Evolutionary conservation across 768 basidiomycete species (phyloP).

Genomic region (Baorangia bicolor): DNA sequence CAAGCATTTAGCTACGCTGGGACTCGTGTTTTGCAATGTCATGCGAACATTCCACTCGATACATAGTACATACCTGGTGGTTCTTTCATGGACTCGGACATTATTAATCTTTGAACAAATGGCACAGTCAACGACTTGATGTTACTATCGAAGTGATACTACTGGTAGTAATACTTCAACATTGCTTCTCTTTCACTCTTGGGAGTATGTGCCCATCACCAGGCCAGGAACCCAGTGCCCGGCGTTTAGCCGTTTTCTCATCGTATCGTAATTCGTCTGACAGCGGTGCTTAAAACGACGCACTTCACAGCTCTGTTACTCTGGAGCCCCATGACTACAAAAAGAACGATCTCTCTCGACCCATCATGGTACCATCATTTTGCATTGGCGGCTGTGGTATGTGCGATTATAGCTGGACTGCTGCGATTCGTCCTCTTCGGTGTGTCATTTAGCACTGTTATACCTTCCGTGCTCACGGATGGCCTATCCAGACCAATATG

Average conservation of each 20-base stretch:
- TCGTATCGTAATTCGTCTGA: neutral
- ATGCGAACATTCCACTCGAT: neutral
- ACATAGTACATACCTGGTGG: neutral
- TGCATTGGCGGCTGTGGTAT: slow-evolving; percentile 36
- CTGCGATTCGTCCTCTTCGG: slow-evolving; percentile 45
- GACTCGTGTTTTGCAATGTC: neutral
- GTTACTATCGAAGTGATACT: neutral
- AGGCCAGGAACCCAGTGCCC: neutral
- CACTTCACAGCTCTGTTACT: neutral
- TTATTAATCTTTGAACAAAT: neutral
- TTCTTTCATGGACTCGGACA: slow-evolving; percentile 10
- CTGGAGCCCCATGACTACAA: slow-evolving; percentile 21
- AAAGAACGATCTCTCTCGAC: slow-evolving; percentile 38
- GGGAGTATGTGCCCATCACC: too few species aligned
- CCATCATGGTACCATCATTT: slow-evolving; percentile 53
- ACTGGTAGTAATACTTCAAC: neutral
- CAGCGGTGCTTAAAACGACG: neutral
- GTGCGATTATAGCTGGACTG: slow-evolving; percentile 45
- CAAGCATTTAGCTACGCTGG: slow-evolving; percentile 24
- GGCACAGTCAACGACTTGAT: neutral
- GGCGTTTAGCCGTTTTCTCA: neutral
- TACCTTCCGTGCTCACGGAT: slow-evolving; percentile 4
- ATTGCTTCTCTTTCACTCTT: neutral
- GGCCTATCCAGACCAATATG: slow-evolving; percentile 55
- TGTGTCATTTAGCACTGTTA: slow-evolving; percentile 25